Base-by-base conservation (phyloP, 768 basidiomycete genomes). In the Sporobolomyces roseus region DNA sequence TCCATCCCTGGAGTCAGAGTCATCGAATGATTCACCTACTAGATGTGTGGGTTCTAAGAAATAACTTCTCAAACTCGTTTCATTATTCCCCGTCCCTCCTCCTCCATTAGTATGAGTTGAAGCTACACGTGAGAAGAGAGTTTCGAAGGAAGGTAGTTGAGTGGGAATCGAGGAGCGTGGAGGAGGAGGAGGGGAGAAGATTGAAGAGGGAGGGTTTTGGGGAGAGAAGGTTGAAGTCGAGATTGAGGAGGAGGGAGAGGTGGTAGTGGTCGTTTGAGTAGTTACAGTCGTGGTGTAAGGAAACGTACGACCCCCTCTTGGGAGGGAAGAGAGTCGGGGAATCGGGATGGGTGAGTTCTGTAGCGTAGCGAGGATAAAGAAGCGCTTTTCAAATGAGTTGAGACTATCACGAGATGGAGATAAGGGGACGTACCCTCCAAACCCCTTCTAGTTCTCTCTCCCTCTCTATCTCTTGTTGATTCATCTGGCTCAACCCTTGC, bases 301-400 rank as follows among this genome's bases (percentile, higher is more conserved):
- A 63, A 27, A 52, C 10, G 3, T 25, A n/a, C 54, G 52, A 19
- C 67, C 67, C 6, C 62, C 67, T 32, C 67, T 54, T 1, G 67
- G 67, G 1, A 69, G 25, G 27, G 35, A 16, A 13, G 46, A 27
- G 9, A 27, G 21, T 25, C 62, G 49, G 1, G 62, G 56, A 43
- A 69, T 4, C 1, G 62, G 35, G 6, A 41, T 58, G 1, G 62
- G 62, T 1, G 45, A 21, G 45, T 68, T 50, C 55, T 52, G 32
- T 1, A 16, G 14, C 3, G 16, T 32, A 41, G 38, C 9, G 38
- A 41, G 17, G 10, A 41, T 9, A 41, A 41, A 41, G 17, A 41
- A 41, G 9, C 17, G 10, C 38, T 9, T 41, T 41, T 41, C 38
- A 41, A 41, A 41, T n/a, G 46, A 48, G 46, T 48, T 25, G 4